These are phyloP conservation scores for Pichia sp. DNA, from an alignment of 1,139 yeast species.

Conservation along the genomic window DNA sequence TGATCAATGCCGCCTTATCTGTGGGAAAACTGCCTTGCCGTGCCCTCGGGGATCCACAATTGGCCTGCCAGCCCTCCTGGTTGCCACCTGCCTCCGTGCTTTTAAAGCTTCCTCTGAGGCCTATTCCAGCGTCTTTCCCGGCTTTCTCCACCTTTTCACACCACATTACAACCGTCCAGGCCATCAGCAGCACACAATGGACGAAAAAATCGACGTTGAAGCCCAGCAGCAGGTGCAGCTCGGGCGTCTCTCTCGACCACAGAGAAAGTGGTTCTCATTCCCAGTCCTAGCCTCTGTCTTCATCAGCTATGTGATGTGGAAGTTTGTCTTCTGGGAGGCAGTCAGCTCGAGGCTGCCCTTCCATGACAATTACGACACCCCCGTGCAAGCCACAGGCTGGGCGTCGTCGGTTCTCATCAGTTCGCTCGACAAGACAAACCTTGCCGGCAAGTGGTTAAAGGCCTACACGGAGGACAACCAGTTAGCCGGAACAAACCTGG, in stretches of 20 bases:
- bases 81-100: too few species aligned
- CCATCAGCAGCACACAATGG: neutral
- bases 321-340: neutral
- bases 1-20: too few species aligned
- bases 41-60: too few species aligned
- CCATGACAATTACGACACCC: neutral
- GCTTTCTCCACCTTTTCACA: too few species aligned
- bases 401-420: constrained; percentile 24
- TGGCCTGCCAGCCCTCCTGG: too few species aligned
- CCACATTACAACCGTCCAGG: too few species aligned
- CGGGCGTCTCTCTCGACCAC: neutral
- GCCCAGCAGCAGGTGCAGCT: neutral
- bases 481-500: constrained; percentile 66
- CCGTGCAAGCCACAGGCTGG: neutral
- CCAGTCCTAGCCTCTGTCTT: neutral
- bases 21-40: too few species aligned
- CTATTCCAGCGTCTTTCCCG: too few species aligned
- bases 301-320: neutral
- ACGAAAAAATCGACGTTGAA: neutral
- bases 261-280: neutral
- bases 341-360: neutral
- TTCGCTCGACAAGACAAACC: constrained; percentile 41
- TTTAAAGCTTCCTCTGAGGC: too few species aligned
- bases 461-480: constrained; percentile 60
- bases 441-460: constrained; percentile 51